Evolutionary conservation across 2,329 filamentous ascomycete genomes (phyloP).

Genomic region (Penicillium palitans): DNA sequence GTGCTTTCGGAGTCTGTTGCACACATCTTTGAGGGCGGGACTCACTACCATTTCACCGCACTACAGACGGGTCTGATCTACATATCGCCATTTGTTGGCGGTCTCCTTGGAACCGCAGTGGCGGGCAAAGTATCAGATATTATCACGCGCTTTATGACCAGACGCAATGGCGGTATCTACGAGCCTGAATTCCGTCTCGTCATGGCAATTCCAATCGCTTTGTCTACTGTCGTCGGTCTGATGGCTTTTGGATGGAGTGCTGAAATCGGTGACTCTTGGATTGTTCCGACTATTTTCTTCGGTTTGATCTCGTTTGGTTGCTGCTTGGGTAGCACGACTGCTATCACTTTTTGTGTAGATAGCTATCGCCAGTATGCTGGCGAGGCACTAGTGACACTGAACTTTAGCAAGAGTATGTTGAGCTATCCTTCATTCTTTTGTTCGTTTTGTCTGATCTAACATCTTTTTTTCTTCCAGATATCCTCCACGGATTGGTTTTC

Average conservation of each 20-base stretch:
- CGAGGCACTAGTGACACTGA: constrained; percentile 89
- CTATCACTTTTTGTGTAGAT: constrained; percentile 93
- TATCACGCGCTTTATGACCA: constrained; percentile 77
- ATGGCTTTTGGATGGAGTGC: constrained; percentile 98
- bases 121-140: constrained; percentile 85
- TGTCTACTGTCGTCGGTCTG: constrained; percentile 78
- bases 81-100: constrained; percentile 84
- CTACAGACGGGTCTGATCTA: constrained; percentile 84
- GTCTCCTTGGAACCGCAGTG: constrained; percentile 85
- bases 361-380: constrained; percentile 91
- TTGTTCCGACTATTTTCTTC: constrained; percentile 91
- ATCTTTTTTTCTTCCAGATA: constrained; percentile 48
- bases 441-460: constrained; percentile 14
- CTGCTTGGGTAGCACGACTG: constrained; percentile 81
- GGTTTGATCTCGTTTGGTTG: constrained; percentile 91
- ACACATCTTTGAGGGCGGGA: constrained; percentile 69
- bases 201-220: constrained; percentile 77
- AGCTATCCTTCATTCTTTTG: not conserved
- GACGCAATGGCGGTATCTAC: constrained; percentile 87
- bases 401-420: constrained; percentile 77
- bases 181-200: constrained; percentile 91
- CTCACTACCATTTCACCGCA: constrained; percentile 76
- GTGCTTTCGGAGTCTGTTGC: constrained; percentile 87
- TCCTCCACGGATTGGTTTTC: constrained; percentile 87
- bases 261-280: constrained; percentile 72